A percentile compares a stretch with the other conserved stretches of the same genome.
Evolutionary conservation across 441 rosid genomes (phyloP).

Genomic region (Euphorbia schlechtendalii): DNA sequence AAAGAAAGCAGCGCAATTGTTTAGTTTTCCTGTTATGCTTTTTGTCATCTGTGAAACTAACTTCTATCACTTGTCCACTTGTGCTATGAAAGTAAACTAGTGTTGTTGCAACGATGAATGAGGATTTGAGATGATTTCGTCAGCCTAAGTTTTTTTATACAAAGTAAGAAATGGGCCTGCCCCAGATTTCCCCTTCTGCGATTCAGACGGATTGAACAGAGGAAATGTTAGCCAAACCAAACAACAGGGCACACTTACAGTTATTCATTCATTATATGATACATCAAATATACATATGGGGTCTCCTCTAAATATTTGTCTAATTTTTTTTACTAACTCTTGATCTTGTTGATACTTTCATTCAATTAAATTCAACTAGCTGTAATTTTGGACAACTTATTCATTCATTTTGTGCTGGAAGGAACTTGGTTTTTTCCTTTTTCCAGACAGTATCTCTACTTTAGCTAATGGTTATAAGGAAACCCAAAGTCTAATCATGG

Average conservation of each 20-base stretch:
- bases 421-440: neutral
- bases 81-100: conserved; percentile 16
- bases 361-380: conserved; percentile 12
- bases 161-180: conserved; percentile 64
- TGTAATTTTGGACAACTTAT: too few relatives aligned
- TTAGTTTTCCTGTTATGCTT: neutral
- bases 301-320: conserved; percentile 29
- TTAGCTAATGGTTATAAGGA: too few relatives aligned
- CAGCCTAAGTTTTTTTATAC: conserved; percentile 14
- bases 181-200: conserved; percentile 59
- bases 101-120: conserved; percentile 1
- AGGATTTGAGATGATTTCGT: conserved; percentile 18
- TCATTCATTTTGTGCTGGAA: too few relatives aligned
- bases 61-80: conserved; percentile 23
- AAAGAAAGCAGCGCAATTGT: neutral
- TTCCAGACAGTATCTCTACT: too few relatives aligned
- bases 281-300: neutral
- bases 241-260: conserved; percentile 22
- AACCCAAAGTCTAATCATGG: neutral
- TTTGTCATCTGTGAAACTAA: conserved; percentile 17
- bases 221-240: conserved; percentile 29
- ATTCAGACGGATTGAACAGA: conserved; percentile 44
- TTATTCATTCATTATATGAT: too few relatives aligned
- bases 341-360: conserved; percentile 23
- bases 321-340: conserved; percentile 18